Base-by-base conservation (phyloP, 345 rosid genomes). In the Lepidium africanum region DNA sequence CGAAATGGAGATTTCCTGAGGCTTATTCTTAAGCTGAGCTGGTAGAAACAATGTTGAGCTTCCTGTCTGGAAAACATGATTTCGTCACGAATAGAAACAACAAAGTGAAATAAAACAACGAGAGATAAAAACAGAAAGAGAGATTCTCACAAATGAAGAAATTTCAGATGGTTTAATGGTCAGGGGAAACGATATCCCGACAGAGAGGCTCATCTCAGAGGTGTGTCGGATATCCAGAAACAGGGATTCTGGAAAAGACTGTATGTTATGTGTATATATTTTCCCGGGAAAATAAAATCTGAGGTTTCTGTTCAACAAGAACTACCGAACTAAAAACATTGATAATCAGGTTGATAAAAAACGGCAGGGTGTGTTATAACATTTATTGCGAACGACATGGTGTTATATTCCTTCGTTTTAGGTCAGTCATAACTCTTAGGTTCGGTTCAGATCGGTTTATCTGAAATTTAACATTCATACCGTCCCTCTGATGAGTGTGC, bases 101-200 rank as follows among this genome's bases (percentile, higher is more conserved):
- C 16, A 56, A 54, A n/a, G 9, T 9, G 14, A 27, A 16, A 35
- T 35, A 10, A 5, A 27, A 13, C 7, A 49, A 40, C 32, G 38
- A 61, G 25, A 0, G 39, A 69, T 0, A 17, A 21, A 69, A 69
- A 13, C 25, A 27, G 23, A 21, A 21, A 9, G 10, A 58, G 15
- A 59, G 43, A 23, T 53, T 71, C 63, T 71, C 60, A 62, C 75
- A 35, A 11, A 53, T 42, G 62, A 71, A 21, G 75, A 40, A 43
- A 23, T 6, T 61, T 70, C 61, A n/a, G 69, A 48, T 32, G 23
- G 5, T 23, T 53, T 71, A 21, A 43, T 23, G 45, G 63, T 17
- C 2, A 71, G 11, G n/a, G 62, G 75, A 42, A 52, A 62, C 46
- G 62, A 10, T 54, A 53, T 42, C 23, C 69, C 63, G 33, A 63